Evolutionary conservation across 2,329 filamentous ascomycete species (phyloP), one percentile per base, ranked within the genome.

Genomic region (Venturia oleaginea): DNA sequence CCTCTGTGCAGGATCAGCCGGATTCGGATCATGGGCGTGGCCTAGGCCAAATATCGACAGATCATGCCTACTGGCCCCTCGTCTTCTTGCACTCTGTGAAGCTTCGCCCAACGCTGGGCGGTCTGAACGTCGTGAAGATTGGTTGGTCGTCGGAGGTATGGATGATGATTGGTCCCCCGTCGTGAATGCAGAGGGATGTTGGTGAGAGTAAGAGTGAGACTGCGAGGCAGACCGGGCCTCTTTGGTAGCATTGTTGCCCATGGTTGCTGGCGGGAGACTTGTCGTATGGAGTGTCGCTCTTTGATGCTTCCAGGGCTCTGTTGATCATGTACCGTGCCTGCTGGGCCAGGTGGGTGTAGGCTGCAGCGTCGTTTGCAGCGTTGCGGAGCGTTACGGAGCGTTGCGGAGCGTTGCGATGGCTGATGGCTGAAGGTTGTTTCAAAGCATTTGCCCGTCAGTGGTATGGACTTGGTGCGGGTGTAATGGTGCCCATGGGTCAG

Each of bases 41-140:
- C 80, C 79, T 11, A 87, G 76, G 64, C 83, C 82, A 38, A 87
- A 78, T 67, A 87, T 81, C 1, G 83, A 83, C 40, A 87, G 76
- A 68, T 87, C 84, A 51, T 80, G 81, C 64, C 84, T 51, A 17
- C 22, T 76, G 75, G 82, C 85, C 37, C 79, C 77, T 68, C 84
- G 78, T 62, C 78, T 78, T 64, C 75, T 76, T 40, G 59, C 37
- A 22, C 22, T 40, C 17, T 60, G 59, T 15, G 59, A 43, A 13
- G 70, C 66, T 24, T 73, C 71, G 63, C 30, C 68, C 62, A 48
- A 66, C 62, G 17, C 70, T 68, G 30, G 63, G 67, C 40, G 30
- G 17, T 15, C 34, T 71, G 70, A 27, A 70, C 67, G 51, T 72
- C 68, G 30, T 68, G 64, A 63, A 60, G 5, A 37, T 61, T 40